Conservation (phyloP, 2,329 filamentous ascomycete genomes). For the Pestalotiopsis sp. region DNA sequence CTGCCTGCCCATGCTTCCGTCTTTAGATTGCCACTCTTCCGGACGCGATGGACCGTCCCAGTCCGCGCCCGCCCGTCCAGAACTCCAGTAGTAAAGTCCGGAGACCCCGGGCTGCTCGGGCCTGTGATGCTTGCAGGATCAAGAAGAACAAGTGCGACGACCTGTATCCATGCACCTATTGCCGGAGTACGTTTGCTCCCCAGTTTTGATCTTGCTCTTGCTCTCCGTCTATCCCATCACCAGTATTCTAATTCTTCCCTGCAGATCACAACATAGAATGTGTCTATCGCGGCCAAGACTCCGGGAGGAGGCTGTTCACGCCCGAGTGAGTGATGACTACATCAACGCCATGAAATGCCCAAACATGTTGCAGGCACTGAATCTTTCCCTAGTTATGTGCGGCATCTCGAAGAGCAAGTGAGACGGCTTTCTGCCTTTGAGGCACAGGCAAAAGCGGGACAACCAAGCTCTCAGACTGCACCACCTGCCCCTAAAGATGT, state of each 20-base stretch:
- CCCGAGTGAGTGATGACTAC: slow-evolving; percentile 19
- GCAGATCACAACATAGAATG: slow-evolving; percentile 27
- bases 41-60: slow-evolving; percentile 4
- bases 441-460: slow-evolving; percentile 3
- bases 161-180: slow-evolving; percentile 35
- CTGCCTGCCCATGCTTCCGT: background rate
- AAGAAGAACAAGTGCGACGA: slow-evolving; percentile 54
- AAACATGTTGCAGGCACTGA: background rate
- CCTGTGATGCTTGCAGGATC: slow-evolving; percentile 46
- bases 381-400: slow-evolving; percentile 11
- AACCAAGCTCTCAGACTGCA: slow-evolving; percentile 6
- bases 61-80: background rate
- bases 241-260: background rate
- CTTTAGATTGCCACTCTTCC: background rate
- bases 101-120: slow-evolving; percentile 44
- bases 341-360: background rate
- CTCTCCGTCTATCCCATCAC: background rate
- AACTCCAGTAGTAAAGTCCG: slow-evolving; percentile 14
- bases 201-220: background rate
- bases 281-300: slow-evolving; percentile 29
- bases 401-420: slow-evolving; percentile 24
- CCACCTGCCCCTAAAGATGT: slow-evolving; percentile 8
- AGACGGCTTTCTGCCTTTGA: slow-evolving; percentile 19
- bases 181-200: slow-evolving; percentile 14
- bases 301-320: slow-evolving; percentile 20